These are phyloP conservation scores for Lepidium campestre DNA, from an alignment of 441 rosid genomes.

Conservation along the genomic window DNA sequence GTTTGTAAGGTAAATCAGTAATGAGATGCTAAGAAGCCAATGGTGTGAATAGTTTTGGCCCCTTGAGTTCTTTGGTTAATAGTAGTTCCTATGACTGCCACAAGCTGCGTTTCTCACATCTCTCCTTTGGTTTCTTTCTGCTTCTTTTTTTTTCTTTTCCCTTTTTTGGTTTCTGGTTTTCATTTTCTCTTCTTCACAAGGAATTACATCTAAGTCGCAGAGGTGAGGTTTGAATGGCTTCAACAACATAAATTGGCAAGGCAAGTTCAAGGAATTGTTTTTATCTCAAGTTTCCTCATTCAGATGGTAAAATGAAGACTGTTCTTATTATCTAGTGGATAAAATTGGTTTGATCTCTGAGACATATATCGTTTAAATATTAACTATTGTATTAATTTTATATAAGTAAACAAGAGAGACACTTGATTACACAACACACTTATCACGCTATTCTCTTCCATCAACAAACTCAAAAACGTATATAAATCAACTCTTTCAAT, in stretches of 20 bases:
- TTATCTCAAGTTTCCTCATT: not conserved
- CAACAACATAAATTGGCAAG: conserved; percentile 8
- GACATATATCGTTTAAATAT: too few relatives aligned
- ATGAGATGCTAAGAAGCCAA: conserved; percentile 22
- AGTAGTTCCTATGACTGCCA: not conserved
- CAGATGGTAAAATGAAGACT: not conserved
- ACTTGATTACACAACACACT: too few relatives aligned
- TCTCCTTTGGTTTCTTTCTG: conserved; percentile 1
- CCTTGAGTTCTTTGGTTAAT: conserved; percentile 8
- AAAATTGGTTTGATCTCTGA: not conserved
- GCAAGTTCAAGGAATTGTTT: not conserved
- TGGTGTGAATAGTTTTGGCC: conserved; percentile 17
- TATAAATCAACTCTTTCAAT: too few relatives aligned
- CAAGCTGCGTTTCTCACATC: conserved; percentile 35
- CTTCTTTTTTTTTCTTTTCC: not conserved
- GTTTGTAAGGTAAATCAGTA: conserved; percentile 44
- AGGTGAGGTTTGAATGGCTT: conserved; percentile 24
- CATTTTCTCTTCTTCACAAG: conserved; percentile 22
- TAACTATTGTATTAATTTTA: too few relatives aligned
- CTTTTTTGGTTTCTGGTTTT: not conserved
- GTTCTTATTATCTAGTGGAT: not conserved
- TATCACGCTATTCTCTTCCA: too few relatives aligned
- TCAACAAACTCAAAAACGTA: too few relatives aligned
- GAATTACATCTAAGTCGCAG: not conserved
- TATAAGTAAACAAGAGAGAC: too few relatives aligned